Evolutionary conservation across 2,329 filamentous ascomycete species (phyloP), one percentile per base, ranked within the genome.

Genomic region (Penicillium sp.): DNA sequence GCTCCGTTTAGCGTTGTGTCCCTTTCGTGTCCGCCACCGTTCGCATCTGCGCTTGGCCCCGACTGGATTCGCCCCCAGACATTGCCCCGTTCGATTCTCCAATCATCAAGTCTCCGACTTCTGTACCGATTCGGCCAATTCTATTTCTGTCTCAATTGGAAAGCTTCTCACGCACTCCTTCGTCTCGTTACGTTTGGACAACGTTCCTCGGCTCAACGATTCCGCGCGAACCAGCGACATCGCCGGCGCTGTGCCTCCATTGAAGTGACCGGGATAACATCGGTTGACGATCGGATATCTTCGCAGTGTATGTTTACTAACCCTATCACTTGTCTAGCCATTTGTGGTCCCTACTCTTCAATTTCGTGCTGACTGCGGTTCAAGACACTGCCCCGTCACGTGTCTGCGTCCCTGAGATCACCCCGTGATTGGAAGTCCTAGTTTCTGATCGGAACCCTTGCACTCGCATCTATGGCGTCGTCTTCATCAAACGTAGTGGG

Each of bases 401-500:
- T 66, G 63, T 48, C 52, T 44, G 47, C 52, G 58, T 62, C 57
- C 57, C 50, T 63, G 59, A 64, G 59, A 54, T 57, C 51, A 58
- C 46, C 53, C 55, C 48, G 61, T 61, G 57, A 61, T 64, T 51
- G 44, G 58, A 57, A 63, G 57, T 59, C 58, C 27, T 43, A 48
- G 46, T 62, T 57, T 51, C 56, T 59, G 53, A 50, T 56, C 44
- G 47, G 45, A 60, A 52, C 45, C 48, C 50, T 48, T 49, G 43
- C 53, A 53, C 41, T 48, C 41, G 35, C 56, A 60, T 47, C 51
- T 52, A 95, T 95, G 91, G 87, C 91, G 57, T 93, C 90, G 63
- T 91, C 90, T 59, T 95, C 91, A 63, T 96, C 92, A 61, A 98
- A 98, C 79, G 95, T 99, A 67, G 95, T 98, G 71, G 95, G 95